Base-by-base conservation (phyloP, 108 stramenopile species). In the Cyclotella atomus region DNA sequence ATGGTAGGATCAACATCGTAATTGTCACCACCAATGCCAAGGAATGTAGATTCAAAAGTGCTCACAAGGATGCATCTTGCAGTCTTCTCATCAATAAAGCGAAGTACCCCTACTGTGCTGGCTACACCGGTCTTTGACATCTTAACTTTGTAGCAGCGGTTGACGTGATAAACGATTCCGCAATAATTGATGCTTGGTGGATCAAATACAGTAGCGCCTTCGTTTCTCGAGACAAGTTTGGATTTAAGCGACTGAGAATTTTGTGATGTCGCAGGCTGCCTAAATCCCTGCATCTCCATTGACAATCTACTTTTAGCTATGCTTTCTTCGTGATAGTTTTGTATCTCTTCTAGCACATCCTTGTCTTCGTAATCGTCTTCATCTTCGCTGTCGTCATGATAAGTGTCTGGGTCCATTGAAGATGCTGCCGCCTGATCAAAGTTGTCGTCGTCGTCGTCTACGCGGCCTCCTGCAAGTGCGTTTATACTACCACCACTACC, bases 21-120 rank as follows among this genome's bases (percentile, higher is more conserved):
- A 46, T 60, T 70, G 38, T 65, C 62, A 66, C 68, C 70, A 66
- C 71, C 70, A 8, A 65, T 71, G 14, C 79, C 79, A 24, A 80
- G 66, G 27, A 80, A 68, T 1, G 79, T 68, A 32, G 73, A 30
- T 24, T 68, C 72, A 59, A 80, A 80, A 9, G 28, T 47, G 14
- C 8, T 55, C 2, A 74, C 44, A 46, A 80, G 45, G 72, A 80
- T 32, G 25, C 79, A 74, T 56, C 38, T 24, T 24, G 79, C 79
- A 21, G 52, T 63, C 32, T 71, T 47, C 14, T 63, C 34, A 9
- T 70, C 36, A 29, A 36, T 20, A 36, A 71, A 71, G 20, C 62
- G 52, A 54, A 50, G 45, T 63, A 77, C 71, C 21, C 70, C 76
- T 27, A 77, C 76, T 32, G 56, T 69, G 55, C 32, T 7, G 21